Evolutionary conservation across 768 basidiomycete species (phyloP), one percentile per base, ranked within the genome.

Genomic region (Phaeolepiota aurea): DNA sequence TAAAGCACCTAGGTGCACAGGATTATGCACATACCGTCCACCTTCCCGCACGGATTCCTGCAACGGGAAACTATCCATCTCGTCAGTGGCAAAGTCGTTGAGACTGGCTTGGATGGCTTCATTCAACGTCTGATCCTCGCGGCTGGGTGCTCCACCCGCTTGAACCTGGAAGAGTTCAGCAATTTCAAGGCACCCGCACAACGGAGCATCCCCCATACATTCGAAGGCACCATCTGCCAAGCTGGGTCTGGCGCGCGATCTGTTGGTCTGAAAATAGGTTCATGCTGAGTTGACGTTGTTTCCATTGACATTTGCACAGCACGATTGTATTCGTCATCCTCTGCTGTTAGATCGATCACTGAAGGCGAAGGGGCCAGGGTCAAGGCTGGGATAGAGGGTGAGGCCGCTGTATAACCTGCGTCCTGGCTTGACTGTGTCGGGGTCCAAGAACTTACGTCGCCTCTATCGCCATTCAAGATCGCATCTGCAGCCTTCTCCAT

Each of bases 81-180:
- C 64, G 3, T 79, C 78, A 18, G 69, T 62, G 16, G 61, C 56
- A 47, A 76, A 69, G 14, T 75, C 72, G 37, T 76, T 67, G 42
- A 86, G 60, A 54, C 82, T 85, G 3, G 77, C 82, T 57, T 81
- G 74, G 32, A 87, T 84, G 1, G 82, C 85, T 19, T 78, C 76
- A 48, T 74, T 77, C 57, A 87, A 60, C 23, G 67, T 68, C 36
- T 78, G 73, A 32, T 83, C 71, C n/a, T 82, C 79, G 16, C 68
- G 68, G 2, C 67, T 67, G 15, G 60, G 46, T 40, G 56, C 41
- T 46, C 53, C 42, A 56, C 57, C 37, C 54, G 61, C 68, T 67
- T 55, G 37, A 38, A 48, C 35, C 40, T 45, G 45, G 21, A 20
- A 20, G 23, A 12, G 10, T 14, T 30, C 16, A 22, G 11, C 21